phyloP scores from a whole-genome alignment of 1,139 yeast genomes.

The Zygoascus sp. region DNA sequence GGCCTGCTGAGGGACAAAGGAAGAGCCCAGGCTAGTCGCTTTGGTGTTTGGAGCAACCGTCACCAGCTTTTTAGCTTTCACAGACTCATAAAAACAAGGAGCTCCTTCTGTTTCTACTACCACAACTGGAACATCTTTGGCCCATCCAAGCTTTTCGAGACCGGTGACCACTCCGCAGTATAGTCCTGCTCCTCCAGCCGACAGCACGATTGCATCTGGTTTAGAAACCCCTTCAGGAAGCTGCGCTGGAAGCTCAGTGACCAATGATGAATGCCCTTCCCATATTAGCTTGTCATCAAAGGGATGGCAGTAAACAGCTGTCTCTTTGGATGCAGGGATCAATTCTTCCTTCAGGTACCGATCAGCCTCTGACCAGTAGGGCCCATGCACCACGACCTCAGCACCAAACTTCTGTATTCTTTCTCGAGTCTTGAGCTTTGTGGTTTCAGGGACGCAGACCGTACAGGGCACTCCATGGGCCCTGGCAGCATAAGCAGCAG shows the following conservation, averaged over 20 bases:
- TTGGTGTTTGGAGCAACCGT: slow-evolving; percentile 46
- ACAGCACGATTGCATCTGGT: slow-evolving; percentile 58
- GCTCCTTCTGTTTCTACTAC: slow-evolving; percentile 61
- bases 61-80: slow-evolving; percentile 45
- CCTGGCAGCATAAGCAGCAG: slow-evolving; percentile 60
- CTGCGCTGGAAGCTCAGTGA: slow-evolving; percentile 53
- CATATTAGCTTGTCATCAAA: slow-evolving; percentile 60
- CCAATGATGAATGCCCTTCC: slow-evolving; percentile 62
- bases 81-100: slow-evolving; percentile 50
- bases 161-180: slow-evolving; percentile 62
- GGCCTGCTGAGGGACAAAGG: slow-evolving; percentile 48
- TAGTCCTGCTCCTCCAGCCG: slow-evolving; percentile 76
- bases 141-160: slow-evolving; percentile 40
- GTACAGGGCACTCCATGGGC: slow-evolving; percentile 49
- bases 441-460: slow-evolving; percentile 56
- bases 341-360: slow-evolving; percentile 41
- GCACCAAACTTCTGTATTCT: slow-evolving; percentile 50
- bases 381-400: slow-evolving; percentile 50
- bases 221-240: slow-evolving; percentile 25
- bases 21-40: slow-evolving; percentile 59
- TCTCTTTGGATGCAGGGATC: slow-evolving; percentile 32
- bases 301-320: slow-evolving; percentile 64
- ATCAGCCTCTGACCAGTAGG: slow-evolving; percentile 66
- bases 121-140: slow-evolving; percentile 42
- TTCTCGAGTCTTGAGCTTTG: slow-evolving; percentile 41